A percentile compares a stretch with the other conserved stretches of the same genome.
Evolutionary conservation across 2,329 filamentous ascomycete genomes (phyloP).

Genomic region (Scedosporium dehoogii): DNA sequence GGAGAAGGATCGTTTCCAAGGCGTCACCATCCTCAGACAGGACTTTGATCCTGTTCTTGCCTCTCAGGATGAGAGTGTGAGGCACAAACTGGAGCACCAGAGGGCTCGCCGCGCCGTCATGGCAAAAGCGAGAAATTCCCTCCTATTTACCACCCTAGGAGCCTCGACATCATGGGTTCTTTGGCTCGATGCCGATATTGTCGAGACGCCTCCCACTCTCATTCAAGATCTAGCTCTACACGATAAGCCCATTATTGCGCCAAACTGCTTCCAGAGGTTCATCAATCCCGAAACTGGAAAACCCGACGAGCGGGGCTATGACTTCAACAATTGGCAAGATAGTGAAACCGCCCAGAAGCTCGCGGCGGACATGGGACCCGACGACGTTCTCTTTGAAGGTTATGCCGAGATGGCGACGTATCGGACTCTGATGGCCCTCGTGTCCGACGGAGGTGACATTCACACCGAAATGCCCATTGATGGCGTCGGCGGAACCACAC

Average conservation of each 20-base stretch:
- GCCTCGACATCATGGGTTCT: constrained; percentile 91
- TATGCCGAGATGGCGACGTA: constrained; percentile 92
- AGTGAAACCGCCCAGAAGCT: constrained; percentile 69
- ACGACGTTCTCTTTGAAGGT: constrained; percentile 89
- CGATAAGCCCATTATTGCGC: constrained; percentile 83
- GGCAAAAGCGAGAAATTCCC: constrained; percentile 85
- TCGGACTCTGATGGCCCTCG: constrained; percentile 79
- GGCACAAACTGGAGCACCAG: constrained; percentile 87
- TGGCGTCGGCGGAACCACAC: constrained; percentile 84
- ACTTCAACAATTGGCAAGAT: constrained; percentile 97
- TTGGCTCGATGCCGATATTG: constrained; percentile 86
- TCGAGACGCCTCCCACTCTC: constrained; percentile 74
- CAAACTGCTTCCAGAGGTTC: constrained; percentile 91
- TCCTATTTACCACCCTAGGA: constrained; percentile 90
- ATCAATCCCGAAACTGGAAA: constrained; percentile 58
- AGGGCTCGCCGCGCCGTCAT: constrained; percentile 79
- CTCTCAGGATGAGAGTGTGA: constrained; percentile 77
- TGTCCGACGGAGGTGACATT: constrained; percentile 50
- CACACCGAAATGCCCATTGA: constrained; percentile 66
- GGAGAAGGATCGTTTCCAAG: constrained; percentile 76
- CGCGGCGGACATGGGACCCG: constrained; percentile 69
- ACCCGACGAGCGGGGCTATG: constrained; percentile 73
- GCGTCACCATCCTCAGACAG: constrained; percentile 87
- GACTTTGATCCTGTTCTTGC: constrained; percentile 77
- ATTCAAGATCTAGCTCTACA: constrained; percentile 87